Conservation (phyloP, 495 filamentous ascomycete genomes). For the Penicillium paxilli region DNA sequence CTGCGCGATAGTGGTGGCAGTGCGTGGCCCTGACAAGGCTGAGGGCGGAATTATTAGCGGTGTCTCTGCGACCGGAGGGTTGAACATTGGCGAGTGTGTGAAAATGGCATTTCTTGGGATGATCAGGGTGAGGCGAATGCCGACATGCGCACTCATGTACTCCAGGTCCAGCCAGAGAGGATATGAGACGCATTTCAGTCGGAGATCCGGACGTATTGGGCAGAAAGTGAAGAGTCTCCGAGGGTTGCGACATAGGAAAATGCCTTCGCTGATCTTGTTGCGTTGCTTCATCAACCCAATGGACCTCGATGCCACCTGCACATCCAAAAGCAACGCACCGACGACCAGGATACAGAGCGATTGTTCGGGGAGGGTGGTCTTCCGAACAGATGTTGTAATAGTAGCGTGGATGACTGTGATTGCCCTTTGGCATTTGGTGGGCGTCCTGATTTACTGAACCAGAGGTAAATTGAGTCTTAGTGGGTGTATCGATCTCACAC, state of each 20-base stretch:
- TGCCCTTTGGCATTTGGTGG: conserved; percentile 23
- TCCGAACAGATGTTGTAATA: conserved; percentile 61
- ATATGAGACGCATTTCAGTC: conserved; percentile 62
- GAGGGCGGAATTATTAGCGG: conserved; percentile 25
- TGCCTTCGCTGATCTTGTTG: conserved; percentile 58
- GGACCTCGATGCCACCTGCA: conserved; percentile 65
- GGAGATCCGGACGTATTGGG: conserved; percentile 49
- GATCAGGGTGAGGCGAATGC: conserved; percentile 24
- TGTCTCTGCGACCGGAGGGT: conserved; percentile 26
- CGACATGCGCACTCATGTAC: conserved; percentile 35
- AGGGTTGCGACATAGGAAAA: conserved; percentile 67
- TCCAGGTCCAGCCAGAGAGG: conserved; percentile 57
- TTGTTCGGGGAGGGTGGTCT: conserved; percentile 64
- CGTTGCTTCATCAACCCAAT: conserved; percentile 67
- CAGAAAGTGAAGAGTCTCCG: conserved; percentile 68
- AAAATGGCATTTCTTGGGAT: conserved; percentile 29
- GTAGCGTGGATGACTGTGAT: conserved; percentile 33
- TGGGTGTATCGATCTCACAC: conserved; percentile 47
- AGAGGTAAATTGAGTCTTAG: background rate
- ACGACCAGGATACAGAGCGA: conserved; percentile 68
- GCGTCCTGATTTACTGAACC: conserved; percentile 7
- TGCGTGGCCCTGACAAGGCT: conserved; percentile 41
- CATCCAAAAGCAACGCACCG: conserved; percentile 73
- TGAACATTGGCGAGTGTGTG: conserved; percentile 30
- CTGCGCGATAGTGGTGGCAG: conserved; percentile 66